Evolutionary conservation across 108 stramenopile species (phyloP).

Genomic region (Cyclotella atomus): DNA sequence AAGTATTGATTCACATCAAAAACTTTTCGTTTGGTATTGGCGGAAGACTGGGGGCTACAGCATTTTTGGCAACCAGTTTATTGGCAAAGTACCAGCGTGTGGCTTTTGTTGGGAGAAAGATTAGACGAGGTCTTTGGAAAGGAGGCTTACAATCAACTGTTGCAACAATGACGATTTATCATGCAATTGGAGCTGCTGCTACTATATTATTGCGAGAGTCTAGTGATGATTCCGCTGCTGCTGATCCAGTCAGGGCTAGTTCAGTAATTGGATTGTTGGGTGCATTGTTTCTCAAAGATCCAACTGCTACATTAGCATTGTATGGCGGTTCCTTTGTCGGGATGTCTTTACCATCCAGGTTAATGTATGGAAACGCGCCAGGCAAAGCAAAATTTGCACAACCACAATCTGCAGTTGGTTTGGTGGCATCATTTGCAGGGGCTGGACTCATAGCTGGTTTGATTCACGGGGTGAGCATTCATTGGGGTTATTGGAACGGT

Average conservation of each 20-base stretch:
- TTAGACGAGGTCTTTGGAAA: slow-evolving; percentile 40
- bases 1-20: slow-evolving; percentile 52
- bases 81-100: slow-evolving; percentile 53
- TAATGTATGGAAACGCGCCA: slow-evolving; percentile 53
- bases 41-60: slow-evolving; percentile 56
- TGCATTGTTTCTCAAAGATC: slow-evolving; percentile 49
- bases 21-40: slow-evolving; percentile 54
- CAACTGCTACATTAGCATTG: slow-evolving; percentile 50
- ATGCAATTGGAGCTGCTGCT: slow-evolving; percentile 56
- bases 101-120: slow-evolving; percentile 37
- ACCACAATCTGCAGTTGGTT: slow-evolving; percentile 6
- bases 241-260: slow-evolving; percentile 64
- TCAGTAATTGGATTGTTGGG: slow-evolving; percentile 63
- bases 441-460: slow-evolving; percentile 62
- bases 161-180: slow-evolving; percentile 46
- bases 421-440: slow-evolving; percentile 48
- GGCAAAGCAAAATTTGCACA: slow-evolving; percentile 4
- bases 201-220: slow-evolving; percentile 69
- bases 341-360: slow-evolving; percentile 64
- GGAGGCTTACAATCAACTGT: slow-evolving; percentile 31
- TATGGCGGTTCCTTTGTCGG: slow-evolving; percentile 73
- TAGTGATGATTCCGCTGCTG: slow-evolving; percentile 57
- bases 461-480: slow-evolving; percentile 63
- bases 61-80: slow-evolving; percentile 56
- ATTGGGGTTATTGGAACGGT: slow-evolving; percentile 62